Base-by-base conservation (phyloP, 176 grass and related monocot genomes). In the Alopecurus myosuroides region DNA sequence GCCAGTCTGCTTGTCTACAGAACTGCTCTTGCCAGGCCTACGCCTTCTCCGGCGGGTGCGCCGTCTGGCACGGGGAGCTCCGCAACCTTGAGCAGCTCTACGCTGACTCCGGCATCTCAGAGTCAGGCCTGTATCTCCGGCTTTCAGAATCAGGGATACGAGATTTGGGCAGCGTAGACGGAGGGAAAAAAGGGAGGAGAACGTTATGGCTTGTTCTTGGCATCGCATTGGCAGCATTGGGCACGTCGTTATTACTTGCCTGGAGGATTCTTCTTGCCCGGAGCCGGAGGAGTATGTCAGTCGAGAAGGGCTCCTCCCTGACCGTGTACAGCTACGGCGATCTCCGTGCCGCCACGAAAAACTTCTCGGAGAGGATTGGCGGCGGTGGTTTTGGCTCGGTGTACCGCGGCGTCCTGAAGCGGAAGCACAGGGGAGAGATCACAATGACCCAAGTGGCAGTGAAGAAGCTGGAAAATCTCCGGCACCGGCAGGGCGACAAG, bases 1-100 rank as follows among this genome's bases (percentile, higher is more conserved):
- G 75, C 36, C 36, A 85, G 74, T 19, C 28, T 0, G 83, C 62
- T 11, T 85, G 83, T 51, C 19, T 70, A 0, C 44, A 36, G 5
- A 85, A 85, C 63, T 85, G 75, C 35, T 85, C 84, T 4, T 85
- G 84, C 37, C 84, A 85, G 64, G 84, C 75, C 2, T 85, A 85
- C 64, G 56, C 64, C 7, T 85, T 79, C 75, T 85, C 84, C 44
- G 42, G 22, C 35, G 37, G 80, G 12, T 85, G 84, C 64, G 51
- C 75, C 64, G 63, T 70, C 50, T 85, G 75, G 84, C 26, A 79
- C 63, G 37, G 40, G 50, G 84, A 55, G 8, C 58, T 85, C 37
- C 84, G 64, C 50, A 85, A 70, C 51, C 84, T 85, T 9, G 4
- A 46, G 49, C 63, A 70, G 14, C 75, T 70, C 19, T 56, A 50